These are phyloP conservation scores for Dendrobium officinale DNA, from an alignment of 106 monocot genomes.

Conservation along the genomic window DNA sequence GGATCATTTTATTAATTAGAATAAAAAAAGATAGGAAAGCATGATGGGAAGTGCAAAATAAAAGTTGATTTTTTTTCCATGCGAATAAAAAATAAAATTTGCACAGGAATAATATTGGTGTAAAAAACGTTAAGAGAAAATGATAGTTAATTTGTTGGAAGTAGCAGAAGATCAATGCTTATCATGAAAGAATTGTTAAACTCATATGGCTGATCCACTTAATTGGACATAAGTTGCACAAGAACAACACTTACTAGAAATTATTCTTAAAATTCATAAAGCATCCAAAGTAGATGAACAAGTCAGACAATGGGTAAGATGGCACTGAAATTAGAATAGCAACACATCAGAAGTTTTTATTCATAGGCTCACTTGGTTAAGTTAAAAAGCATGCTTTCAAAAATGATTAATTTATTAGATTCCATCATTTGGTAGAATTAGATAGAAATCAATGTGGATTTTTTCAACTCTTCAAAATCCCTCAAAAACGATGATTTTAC, in stretches of 20 bases:
- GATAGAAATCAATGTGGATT: no score
- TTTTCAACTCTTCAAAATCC: no score
- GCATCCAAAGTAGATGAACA: no score
- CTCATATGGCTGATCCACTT: not conserved
- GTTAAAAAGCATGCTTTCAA: no score
- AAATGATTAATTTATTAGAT: no score
- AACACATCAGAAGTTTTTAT: no score
- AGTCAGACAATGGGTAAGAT: no score
- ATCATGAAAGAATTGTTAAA: not conserved
- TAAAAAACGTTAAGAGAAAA: not conserved
- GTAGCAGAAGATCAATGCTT: not conserved
- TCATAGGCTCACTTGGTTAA: no score
- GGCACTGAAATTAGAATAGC: no score
- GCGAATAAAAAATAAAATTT: not conserved
- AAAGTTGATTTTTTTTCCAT: not conserved
- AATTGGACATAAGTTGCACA: not conserved
- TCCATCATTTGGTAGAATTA: no score
- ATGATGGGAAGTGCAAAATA: not conserved
- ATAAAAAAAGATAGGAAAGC: not conserved
- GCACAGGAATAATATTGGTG: not conserved
- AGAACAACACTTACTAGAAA: not conserved
- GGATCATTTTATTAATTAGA: not conserved
- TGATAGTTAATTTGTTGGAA: not conserved
- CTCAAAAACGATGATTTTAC: no score
- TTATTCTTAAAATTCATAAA: no score